Evolutionary conservation across 495 filamentous ascomycete genomes (phyloP).

Genomic region (Penicillium argentinense): DNA sequence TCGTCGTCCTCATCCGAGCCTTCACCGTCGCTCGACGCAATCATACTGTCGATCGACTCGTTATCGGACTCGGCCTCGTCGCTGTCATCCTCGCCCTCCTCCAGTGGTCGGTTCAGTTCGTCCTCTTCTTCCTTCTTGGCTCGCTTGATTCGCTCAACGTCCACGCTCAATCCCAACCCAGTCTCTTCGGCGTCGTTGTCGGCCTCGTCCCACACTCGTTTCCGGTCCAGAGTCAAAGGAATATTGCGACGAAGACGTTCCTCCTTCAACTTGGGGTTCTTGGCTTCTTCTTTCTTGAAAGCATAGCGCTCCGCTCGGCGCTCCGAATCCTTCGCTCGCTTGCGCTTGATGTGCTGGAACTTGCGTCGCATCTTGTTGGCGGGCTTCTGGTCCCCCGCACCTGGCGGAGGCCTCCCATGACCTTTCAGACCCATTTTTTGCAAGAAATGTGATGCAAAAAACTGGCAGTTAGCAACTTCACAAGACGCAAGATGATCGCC

Average conservation of each 20-base stretch:
- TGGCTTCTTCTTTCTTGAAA: constrained; percentile 79
- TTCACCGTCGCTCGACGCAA: constrained; percentile 48
- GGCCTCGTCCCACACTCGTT: constrained; percentile 91
- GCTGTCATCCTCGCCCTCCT: constrained; percentile 34
- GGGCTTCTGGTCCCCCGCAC: constrained; percentile 28
- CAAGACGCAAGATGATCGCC: too few relatives aligned
- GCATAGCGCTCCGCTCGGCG: constrained; percentile 76
- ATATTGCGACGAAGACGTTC: constrained; percentile 74
- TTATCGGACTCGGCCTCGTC: constrained; percentile 51
- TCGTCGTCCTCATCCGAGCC: constrained; percentile 41
- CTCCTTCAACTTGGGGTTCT: constrained; percentile 72
- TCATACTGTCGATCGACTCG: constrained; percentile 74
- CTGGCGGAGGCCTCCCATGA: constrained; percentile 28
- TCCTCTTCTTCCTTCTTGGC: constrained; percentile 66
- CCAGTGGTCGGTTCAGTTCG: constrained; percentile 39
- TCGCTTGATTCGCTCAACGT: constrained; percentile 74
- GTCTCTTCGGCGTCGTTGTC: constrained; percentile 64
- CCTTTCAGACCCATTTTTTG: constrained; percentile 28
- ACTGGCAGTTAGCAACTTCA: too few relatives aligned
- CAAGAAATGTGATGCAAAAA: too few relatives aligned
- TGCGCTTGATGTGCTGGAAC: constrained; percentile 72
- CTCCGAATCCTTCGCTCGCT: constrained; percentile 66
- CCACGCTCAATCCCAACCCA: constrained; percentile 69
- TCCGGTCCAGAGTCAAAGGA: constrained; percentile 81
- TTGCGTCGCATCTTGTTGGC: constrained; percentile 76